A percentile compares a stretch with the other conserved stretches of the same genome.
Evolutionary conservation across 192 early-diverging fungal species (phyloP).

Genomic region (Entrophospora sp.): DNA sequence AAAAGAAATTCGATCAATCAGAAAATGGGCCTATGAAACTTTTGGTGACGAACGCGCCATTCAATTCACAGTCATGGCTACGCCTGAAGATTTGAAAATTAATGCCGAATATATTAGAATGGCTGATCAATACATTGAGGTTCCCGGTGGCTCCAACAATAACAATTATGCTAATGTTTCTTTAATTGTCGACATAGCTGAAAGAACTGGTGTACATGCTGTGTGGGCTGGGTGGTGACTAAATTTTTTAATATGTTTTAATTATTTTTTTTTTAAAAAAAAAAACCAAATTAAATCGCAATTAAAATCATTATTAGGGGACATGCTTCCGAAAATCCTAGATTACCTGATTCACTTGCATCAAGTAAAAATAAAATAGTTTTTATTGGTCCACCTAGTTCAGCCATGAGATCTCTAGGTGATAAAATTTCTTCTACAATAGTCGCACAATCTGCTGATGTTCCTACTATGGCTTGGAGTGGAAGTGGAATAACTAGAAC

Average conservation of each 20-base stretch:
- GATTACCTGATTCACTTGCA: conserved; percentile 85
- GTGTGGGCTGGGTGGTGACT: conserved; percentile 93
- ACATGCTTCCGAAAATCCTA: conserved; percentile 96
- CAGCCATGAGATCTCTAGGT: conserved; percentile 96
- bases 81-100: conserved; percentile 92
- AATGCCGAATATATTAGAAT: conserved; percentile 99
- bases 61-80: conserved; percentile 96
- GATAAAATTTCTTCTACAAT: conserved; percentile 99
- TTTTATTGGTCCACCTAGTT: conserved; percentile 95
- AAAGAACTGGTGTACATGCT: conserved; percentile 89
- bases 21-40: conserved; percentile 97
- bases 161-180: conserved; percentile 99
- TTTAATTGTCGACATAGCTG: conserved; percentile 96
- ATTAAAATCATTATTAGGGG: conserved; percentile 62
- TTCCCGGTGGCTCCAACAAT: conserved; percentile 95
- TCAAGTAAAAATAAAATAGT: conserved; percentile 72
- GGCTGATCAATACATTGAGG: conserved; percentile 98
- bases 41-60: conserved; percentile 96
- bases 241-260: not conserved
- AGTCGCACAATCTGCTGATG: conserved; percentile 93
- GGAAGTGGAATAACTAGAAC: conserved; percentile 79
- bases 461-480: conserved; percentile 94
- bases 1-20: conserved; percentile 96
- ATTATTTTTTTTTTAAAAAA: not conserved
- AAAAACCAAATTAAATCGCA: not conserved